phyloP scores from a whole-genome alignment of 352 stramenopile species.

The Pythium brachiatum region DNA sequence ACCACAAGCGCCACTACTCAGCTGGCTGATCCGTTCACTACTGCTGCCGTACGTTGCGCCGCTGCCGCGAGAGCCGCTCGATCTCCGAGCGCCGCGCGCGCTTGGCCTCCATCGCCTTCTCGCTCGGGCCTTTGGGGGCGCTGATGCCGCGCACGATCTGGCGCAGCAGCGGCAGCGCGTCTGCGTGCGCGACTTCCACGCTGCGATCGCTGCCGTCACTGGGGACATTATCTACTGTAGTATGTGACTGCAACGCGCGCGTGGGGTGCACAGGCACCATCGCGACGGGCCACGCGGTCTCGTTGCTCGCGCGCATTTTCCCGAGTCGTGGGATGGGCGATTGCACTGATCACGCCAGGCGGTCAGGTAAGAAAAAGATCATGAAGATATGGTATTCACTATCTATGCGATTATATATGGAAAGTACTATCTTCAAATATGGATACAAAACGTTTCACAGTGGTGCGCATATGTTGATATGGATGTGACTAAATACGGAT shows the following conservation, averaged over 20 bases:
- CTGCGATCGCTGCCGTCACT: not conserved
- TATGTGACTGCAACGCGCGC: not conserved
- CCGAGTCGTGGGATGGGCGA: too few species aligned
- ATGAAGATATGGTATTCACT: not conserved
- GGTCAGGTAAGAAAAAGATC: too few species aligned
- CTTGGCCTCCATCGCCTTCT: slow-evolving; percentile 16
- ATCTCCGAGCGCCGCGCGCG: slow-evolving; percentile 27
- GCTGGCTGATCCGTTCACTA: too few species aligned
- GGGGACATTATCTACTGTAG: not conserved
- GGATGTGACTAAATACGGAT: not conserved
- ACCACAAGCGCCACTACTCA: too few species aligned
- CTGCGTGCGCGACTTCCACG: not conserved
- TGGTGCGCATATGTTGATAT: not conserved
- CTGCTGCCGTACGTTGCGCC: slow-evolving; percentile 22
- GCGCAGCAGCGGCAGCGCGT: not conserved
- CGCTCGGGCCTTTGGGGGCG: slow-evolving; percentile 8
- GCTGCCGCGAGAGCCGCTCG: slow-evolving; percentile 20
- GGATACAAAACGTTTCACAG: too few species aligned
- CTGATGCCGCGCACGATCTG: slow-evolving; percentile 26
- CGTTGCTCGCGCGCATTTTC: not conserved
- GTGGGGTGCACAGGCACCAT: not conserved
- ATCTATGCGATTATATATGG: too few species aligned
- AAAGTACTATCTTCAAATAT: not conserved
- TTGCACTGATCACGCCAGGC: too few species aligned
- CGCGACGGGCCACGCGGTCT: not conserved